Evolutionary conservation across 768 basidiomycete species (phyloP), one percentile per base, ranked within the genome.

Genomic region (Boletus reticulatus): DNA sequence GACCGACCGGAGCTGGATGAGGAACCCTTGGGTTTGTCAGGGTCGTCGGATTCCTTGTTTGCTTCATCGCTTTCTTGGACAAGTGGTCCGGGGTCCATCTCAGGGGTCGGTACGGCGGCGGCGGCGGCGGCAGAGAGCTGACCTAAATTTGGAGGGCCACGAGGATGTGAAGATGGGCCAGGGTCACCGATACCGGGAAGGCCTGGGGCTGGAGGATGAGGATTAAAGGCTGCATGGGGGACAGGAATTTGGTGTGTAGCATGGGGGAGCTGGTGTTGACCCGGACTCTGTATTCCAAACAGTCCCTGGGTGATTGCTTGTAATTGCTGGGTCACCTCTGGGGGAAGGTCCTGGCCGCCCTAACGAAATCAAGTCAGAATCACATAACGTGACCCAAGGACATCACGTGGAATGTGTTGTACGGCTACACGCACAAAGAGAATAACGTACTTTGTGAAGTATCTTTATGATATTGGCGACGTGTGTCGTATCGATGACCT

Each of bases 111-210:
- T 66, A 82, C 75, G 0, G 78, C 80, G 19, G 79, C 80, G 2
- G 64, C 70, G 14, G 65, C 71, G 8, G 60, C 68, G 0, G 80
- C 79, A 34, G 80, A 80, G 57, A 85, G 72, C 51, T 85, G 84
- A 13, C 82, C 83, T 1, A 85, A 73, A 53, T 80, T 82, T 6
- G 85, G 86, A 4, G 85, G 85, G 0, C 85, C 86, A 6, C 82
- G 80, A 6, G 84, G 85, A 62, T 87, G 87, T 0, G 84, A 84
- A 4, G 86, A 87, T n/a, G 86, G 84, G 9, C 87, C 86, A 3
- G 85, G 84, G 56, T 88, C 85, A 36, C 80, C 80, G 46, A 85
- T 79, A 19, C 79, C 79, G 17, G 83, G 78, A 31, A 83, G 64
- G 2, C 77, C 80, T 64, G 59, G 66, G 1, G 68, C 61, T 61